Evolutionary conservation across 108 stramenopile genomes (phyloP).

Genomic region (Asterionellopsis glacialis): DNA sequence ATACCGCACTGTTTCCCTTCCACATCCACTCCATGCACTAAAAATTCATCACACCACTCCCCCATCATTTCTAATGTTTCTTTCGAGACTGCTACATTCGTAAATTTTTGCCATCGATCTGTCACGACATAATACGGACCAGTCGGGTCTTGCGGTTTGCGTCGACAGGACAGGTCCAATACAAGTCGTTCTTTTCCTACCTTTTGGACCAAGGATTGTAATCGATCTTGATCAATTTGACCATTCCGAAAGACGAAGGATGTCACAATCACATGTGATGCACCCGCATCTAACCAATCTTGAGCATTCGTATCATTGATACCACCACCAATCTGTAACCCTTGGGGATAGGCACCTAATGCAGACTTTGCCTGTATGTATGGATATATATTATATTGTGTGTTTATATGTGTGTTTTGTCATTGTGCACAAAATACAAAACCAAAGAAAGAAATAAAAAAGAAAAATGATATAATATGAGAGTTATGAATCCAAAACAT

Average conservation of each 20-base stretch:
- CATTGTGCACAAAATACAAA: not conserved
- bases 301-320: conserved; percentile 78
- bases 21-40: conserved; percentile 98
- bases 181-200: conserved; percentile 88
- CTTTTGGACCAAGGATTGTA: conserved; percentile 53
- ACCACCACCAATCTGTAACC: conserved; percentile 95
- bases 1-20: conserved; percentile 97
- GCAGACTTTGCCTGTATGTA: conserved; percentile 53
- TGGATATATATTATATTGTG: not conserved
- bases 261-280: conserved; percentile 97
- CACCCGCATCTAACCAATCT: conserved; percentile 87
- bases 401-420: not conserved
- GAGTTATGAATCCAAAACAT: no score
- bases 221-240: conserved; percentile 70
- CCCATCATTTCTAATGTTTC: conserved; percentile 68
- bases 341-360: conserved; percentile 78
- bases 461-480: no score
- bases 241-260: conserved; percentile 85
- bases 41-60: conserved; percentile 89
- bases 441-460: not conserved
- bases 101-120: conserved; percentile 95
- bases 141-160: conserved; percentile 24
- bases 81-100: conserved; percentile 60
- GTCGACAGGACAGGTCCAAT: conserved; percentile 91
- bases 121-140: conserved; percentile 91